These are phyloP conservation scores for Backusella westeae DNA, from an alignment of 192 early-diverging fungal species.

Conservation along the genomic window DNA sequence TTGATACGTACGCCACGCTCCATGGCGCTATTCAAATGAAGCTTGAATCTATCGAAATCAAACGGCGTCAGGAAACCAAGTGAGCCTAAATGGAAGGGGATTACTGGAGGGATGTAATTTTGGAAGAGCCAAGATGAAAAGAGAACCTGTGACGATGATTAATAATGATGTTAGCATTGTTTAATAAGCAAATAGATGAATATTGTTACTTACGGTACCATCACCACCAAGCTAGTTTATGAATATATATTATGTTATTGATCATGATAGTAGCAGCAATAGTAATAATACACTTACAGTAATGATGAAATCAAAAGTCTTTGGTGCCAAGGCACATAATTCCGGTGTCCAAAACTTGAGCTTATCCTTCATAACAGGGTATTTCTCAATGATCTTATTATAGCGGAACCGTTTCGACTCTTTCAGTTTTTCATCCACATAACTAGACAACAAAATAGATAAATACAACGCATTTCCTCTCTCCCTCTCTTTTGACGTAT, in stretches of 20 bases:
- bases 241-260: not conserved
- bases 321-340: slow-evolving; percentile 62
- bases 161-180: not conserved
- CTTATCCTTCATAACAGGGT: slow-evolving; percentile 43
- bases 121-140: slow-evolving; percentile 95
- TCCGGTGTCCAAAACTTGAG: slow-evolving; percentile 76
- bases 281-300: slow-evolving; percentile 48
- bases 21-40: slow-evolving; percentile 43
- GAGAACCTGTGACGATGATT: slow-evolving; percentile 42
- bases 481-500: no score
- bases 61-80: slow-evolving; percentile 95
- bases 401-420: slow-evolving; percentile 56
- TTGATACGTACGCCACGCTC: slow-evolving; percentile 80
- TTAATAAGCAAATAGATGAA: not conserved
- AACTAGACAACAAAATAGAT: slow-evolving; percentile 23
- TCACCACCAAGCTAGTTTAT: slow-evolving; percentile 79
- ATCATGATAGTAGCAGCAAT: not conserved
- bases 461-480: not conserved
- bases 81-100: slow-evolving; percentile 93
- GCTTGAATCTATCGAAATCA: slow-evolving; percentile 61
- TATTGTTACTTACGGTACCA: slow-evolving; percentile 67
- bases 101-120: slow-evolving; percentile 85
- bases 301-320: slow-evolving; percentile 85
- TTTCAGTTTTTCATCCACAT: slow-evolving; percentile 65
- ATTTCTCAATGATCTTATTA: slow-evolving; percentile 31